Base-by-base conservation (phyloP, 257 asterid species). In the Penstemon newberryi region DNA sequence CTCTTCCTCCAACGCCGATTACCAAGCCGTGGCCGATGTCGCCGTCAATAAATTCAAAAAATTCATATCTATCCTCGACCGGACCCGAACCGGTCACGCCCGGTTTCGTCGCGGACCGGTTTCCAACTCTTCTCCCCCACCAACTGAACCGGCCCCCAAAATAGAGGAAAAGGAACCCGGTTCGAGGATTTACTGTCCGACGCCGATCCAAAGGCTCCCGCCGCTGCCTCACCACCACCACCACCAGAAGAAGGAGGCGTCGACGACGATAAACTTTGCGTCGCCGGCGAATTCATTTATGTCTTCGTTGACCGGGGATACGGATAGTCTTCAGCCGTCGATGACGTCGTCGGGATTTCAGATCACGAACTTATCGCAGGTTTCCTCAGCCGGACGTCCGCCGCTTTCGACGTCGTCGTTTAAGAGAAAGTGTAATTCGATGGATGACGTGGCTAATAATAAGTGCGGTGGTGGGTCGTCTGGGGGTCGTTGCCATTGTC, bases 41-140 rank as follows among this genome's bases (percentile, higher is more conserved):
- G 98, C 97, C 13, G 95, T 92, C 38, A 50, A 73, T 72, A 86
- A 92, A 59, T 92, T 92, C 75, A 90, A 76, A 75, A 88, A 75
- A 56, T 86, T 92, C 75, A 92, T 92, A 37, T 83, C 98, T 3
- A 50, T 92, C 3, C 79, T 90, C 11, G 98, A 90, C 78, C 87
- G 90, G 52, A 77, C 76, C 6, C 69, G 96, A 46, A 84, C 96
- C 74, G 98, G 98, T 8, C 98, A 89, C 74, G 98, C 98, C 54
- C 91, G 98, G 10, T 92, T 92, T 74, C 90, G 97, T 5, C 86
- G 89, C 19, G 96, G 98, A n/a, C 98, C 96, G 46, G 74, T 87
- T 39, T 3, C 84, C 5, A 53, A 70, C 72, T 0, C 76, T 70
- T 38, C 79, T 44, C 0, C 83, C 66, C 0, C 58, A 5, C 33